These are phyloP conservation scores for Entomortierella chlamydospora DNA, from an alignment of 192 early-diverging fungal genomes.

Conservation along the genomic window DNA sequence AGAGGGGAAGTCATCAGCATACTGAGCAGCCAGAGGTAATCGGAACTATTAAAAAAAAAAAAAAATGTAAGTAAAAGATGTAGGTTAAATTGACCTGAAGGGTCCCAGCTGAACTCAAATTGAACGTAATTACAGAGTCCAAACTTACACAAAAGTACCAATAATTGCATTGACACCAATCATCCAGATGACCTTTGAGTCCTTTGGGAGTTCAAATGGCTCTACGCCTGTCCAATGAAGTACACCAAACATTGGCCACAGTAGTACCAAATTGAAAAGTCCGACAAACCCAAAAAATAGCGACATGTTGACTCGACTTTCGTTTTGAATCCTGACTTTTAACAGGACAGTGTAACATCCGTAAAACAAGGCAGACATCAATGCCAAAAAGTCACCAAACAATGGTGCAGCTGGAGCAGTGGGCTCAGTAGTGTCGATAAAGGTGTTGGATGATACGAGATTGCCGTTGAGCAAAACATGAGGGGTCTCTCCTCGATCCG, in stretches of 20 bases:
- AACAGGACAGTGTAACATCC: conserved; percentile 81
- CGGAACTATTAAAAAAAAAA: conserved; percentile 61
- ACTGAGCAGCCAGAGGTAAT: conserved; percentile 81
- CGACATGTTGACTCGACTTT: conserved; percentile 74
- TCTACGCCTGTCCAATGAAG: conserved; percentile 74
- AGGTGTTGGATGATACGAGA: neutral
- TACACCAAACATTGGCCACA: conserved; percentile 75
- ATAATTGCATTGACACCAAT: conserved; percentile 78
- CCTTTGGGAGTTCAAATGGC: conserved; percentile 69
- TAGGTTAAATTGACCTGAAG: too few species aligned
- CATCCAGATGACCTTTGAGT: conserved; percentile 67
- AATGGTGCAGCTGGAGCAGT: conserved; percentile 55
- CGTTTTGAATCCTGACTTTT: conserved; percentile 75
- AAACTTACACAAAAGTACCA: conserved; percentile 77
- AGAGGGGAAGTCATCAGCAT: conserved; percentile 88
- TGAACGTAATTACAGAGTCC: too few species aligned
- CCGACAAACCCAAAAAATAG: conserved; percentile 88
- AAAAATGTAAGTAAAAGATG: too few species aligned
- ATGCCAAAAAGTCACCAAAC: conserved; percentile 75
- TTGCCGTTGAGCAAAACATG: conserved; percentile 15
- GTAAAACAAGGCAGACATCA: conserved; percentile 83
- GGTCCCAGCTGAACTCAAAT: too few species aligned
- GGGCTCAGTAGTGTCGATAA: conserved; percentile 20
- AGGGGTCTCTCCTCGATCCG: conserved; percentile 44
- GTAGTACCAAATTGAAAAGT: conserved; percentile 70